These are phyloP conservation scores for Leptographium procerum DNA, from an alignment of 2,329 filamentous ascomycete genomes.

Conservation along the genomic window DNA sequence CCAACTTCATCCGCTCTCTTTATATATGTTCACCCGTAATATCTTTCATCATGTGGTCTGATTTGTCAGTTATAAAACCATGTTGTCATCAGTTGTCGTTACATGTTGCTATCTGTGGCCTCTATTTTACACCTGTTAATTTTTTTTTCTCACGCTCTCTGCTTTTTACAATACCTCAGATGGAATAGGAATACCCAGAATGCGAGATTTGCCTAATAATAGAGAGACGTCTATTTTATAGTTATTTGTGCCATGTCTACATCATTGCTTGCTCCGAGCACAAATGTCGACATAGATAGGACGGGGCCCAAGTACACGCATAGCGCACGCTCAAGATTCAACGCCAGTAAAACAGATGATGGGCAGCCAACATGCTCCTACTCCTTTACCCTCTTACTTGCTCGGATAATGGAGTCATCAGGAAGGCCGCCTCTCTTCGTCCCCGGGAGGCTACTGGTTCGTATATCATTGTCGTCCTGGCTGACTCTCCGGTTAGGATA, in stretches of 20 bases:
- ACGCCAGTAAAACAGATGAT: background rate
- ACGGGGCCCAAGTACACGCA: background rate
- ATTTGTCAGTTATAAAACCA: background rate
- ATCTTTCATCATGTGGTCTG: background rate
- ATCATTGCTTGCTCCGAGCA: no score
- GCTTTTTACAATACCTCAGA: background rate
- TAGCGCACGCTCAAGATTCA: background rate
- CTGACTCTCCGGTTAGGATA: slow-evolving; percentile 87
- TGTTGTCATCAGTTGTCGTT: background rate
- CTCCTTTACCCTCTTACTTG: slow-evolving; percentile 52
- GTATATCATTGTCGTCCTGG: slow-evolving; percentile 90
- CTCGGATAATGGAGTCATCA: slow-evolving; percentile 62
- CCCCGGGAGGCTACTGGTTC: slow-evolving; percentile 78
- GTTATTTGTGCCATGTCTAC: background rate
- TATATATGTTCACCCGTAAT: background rate
- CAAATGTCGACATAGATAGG: no score
- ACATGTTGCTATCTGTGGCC: background rate
- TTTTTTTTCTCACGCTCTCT: background rate
- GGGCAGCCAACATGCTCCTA: background rate
- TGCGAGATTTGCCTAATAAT: background rate
- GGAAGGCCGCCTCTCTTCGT: slow-evolving; percentile 81
- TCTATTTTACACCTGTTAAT: background rate
- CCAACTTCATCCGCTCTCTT: background rate
- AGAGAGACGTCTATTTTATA: background rate
- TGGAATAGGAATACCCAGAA: slow-evolving; percentile 12